Evolutionary conservation across 2,329 filamentous ascomycete genomes (phyloP), one percentile per base, ranked within the genome.

Genomic region (Lecanosticta acicola): DNA sequence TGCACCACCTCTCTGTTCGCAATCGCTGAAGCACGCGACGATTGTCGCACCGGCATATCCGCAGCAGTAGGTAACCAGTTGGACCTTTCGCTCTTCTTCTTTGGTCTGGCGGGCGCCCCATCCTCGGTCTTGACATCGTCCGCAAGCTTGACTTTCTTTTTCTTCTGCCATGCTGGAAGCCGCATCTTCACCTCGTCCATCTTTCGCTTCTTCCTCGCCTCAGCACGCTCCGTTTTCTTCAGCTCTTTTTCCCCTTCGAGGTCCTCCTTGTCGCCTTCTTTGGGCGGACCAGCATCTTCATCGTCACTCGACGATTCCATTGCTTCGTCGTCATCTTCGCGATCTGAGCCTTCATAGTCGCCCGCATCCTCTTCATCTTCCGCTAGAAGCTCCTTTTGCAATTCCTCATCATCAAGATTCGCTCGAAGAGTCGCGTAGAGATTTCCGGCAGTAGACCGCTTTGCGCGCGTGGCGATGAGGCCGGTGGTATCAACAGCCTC

Each of bases 181-280:
- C 79, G 79, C 3, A 84, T 81, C 48, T 89, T 82, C 20, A 80
- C 82, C 49, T 89, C 82, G 59, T 86, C 81, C 1, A 84, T 80
- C 62, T 91, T 94, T 55, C 88, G 81, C 68, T 95, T 95, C 65
- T 87, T 87, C 2, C 77, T 80, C 47, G 76, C 79, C 58, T 84
- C 84, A 48, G 79, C 80, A 56, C 81, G 83, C 47, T 84, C 87
- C 57, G 85, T 79, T 53, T 80, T 83, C 68, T 93, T 82, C 44
- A 98, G 67, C 67, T 94, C 88, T 59, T 83, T 85, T 69, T 98
- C 93, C 26, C 93, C 93, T 46, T 87, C 86, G 3, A 93, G 66
- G 34, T 94, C 87, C 55, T 93, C 80, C 16, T 75, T 68, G 7
- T 64, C 69, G 17, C 59, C 64, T 24, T 58, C 65, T 61, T 43